These are phyloP conservation scores for Delphinella strobiligena DNA, from an alignment of 2,329 filamentous ascomycete species.

Conservation along the genomic window DNA sequence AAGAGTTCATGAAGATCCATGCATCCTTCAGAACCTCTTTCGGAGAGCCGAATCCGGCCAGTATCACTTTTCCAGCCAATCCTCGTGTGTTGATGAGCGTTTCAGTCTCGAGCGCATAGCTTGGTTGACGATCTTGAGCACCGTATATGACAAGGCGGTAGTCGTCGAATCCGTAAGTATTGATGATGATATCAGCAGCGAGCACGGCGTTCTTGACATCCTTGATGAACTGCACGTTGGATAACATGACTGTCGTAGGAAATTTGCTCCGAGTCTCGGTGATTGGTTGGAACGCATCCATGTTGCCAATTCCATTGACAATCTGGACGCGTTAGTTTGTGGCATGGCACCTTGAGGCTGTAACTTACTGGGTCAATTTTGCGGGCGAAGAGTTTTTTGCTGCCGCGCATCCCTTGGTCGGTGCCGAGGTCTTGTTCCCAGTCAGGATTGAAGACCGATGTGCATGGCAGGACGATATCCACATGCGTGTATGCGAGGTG, in stretches of 20 bases:
- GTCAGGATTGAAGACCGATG: slow-evolving; percentile 51
- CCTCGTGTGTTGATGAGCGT: slow-evolving; percentile 46
- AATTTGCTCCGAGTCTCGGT: slow-evolving; percentile 45
- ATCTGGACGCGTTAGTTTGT: too few species aligned
- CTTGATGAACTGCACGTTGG: slow-evolving; percentile 47
- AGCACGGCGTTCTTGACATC: slow-evolving; percentile 54
- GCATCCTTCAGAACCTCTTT: slow-evolving; percentile 29
- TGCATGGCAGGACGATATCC: slow-evolving; percentile 46
- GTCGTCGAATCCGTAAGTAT: slow-evolving; percentile 53
- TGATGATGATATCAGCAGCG: slow-evolving; percentile 53
- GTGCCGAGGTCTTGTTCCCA: slow-evolving; percentile 53
- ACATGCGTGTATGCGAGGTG: slow-evolving; percentile 38
- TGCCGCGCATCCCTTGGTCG: slow-evolving; percentile 42
- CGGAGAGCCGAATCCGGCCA: slow-evolving; percentile 46
- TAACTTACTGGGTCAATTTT: slow-evolving; percentile 54
- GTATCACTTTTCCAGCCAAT: slow-evolving; percentile 36
- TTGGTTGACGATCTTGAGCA: slow-evolving; percentile 49
- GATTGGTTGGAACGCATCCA: slow-evolving; percentile 50
- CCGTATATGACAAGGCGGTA: slow-evolving; percentile 53
- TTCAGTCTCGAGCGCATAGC: slow-evolving; percentile 47
- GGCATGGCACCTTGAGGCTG: too few species aligned
- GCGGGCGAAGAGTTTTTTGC: slow-evolving; percentile 44
- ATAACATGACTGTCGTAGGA: slow-evolving; percentile 54
- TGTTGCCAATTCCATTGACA: slow-evolving; percentile 53
- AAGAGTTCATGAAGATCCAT: slow-evolving; percentile 42